Base-by-base conservation (phyloP, 2,329 filamentous ascomycete genomes). In the Penicillium expansum region DNA sequence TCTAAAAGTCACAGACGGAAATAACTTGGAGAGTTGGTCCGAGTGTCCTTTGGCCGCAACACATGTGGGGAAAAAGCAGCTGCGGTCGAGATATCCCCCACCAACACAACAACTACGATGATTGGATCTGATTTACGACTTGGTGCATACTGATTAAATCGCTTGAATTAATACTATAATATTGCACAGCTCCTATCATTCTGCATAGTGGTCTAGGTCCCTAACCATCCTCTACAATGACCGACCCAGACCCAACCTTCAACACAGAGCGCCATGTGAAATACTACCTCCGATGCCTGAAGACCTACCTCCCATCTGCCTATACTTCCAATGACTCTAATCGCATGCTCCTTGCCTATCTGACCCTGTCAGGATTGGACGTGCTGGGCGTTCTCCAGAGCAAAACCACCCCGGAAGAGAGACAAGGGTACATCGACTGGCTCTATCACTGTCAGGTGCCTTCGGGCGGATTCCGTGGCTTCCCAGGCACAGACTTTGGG, bases 241-340 rank as follows among this genome's bases (percentile, higher is more conserved):
- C 67, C 29, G 67, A 67, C 38, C 53, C 65, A 18, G 66, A 67
- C 33, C 55, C 66, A 18, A 52, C 55, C 20, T 72, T 77, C 59
- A 69, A 69, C 69, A 84, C 81, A 56, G 79, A 83, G 47, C 83
- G 82, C 56, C 94, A 99, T 73, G 80, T 94, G 71, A 91, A 89
- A 71, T 99, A 97, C 82, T 99, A 92, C 88, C 85, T 92, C 63
- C 87, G 92, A 71, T 97, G 93, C 73, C 83, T 94, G 62, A 89
- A 88, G 71, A 88, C 87, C 24, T 83, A 88, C 60, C 86, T 99
- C 7, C 94, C 94, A 0, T 83, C 86, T 44, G 82, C 85, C 61
- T 99, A 97, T 79, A 95, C 90, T 16, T 82, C 86, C 71, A 94
- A 89, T 73, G 94, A 99, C 77, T 91, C 91, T 65, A 93, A 88